Evolutionary conservation across 495 filamentous ascomycete genomes (phyloP), one percentile per base, ranked within the genome.

Genomic region (Aspergillus cavernicola): DNA sequence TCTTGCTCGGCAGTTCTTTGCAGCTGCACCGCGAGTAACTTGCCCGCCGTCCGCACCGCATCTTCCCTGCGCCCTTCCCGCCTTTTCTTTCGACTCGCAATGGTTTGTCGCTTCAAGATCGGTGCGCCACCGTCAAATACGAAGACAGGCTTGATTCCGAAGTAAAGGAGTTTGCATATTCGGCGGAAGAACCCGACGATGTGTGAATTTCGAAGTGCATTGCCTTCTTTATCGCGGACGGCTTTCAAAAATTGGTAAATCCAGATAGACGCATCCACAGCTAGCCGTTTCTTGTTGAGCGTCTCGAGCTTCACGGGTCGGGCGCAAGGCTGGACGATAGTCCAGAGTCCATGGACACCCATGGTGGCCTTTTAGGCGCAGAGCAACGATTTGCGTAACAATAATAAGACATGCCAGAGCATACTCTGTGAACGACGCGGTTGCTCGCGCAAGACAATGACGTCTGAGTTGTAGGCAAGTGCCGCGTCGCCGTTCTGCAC

Each of bases 221-320:
- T 96, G 33, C 93, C 93, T 72, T 98, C 93, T 63, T 96, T 95
- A 70, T 98, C 93, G 60, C 93, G 90, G 2, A 98, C 95, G 15
- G 93, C 93, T 73, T 98, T 98, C 56, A 98, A 81, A 65, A 98
- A 98, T 66, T 98, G 93, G 74, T 98, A 98, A 53, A 98, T 97
- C 93, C 93, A 98, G 63, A 97, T 98, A 3, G 90, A 96, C 46
- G 95, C 93, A 70, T 98, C 93, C 67, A 98, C 89, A 24, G 93
- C 93, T 53, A 98, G 84, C 19, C 93, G 89, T 66, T 95, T 96
- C 54, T 85, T 86, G 67, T 96, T 96, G 45, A 98, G 85, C 1
- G 93, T 95, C 65, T 95, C 90, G 59, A 98, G 87, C 69, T 95
- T 95, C 53, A 93, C 91, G 24, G 77, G 78, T 44, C 78, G 72